Base-by-base conservation (phyloP, 2,329 filamentous ascomycete species). In the Epichloe typhina region DNA sequence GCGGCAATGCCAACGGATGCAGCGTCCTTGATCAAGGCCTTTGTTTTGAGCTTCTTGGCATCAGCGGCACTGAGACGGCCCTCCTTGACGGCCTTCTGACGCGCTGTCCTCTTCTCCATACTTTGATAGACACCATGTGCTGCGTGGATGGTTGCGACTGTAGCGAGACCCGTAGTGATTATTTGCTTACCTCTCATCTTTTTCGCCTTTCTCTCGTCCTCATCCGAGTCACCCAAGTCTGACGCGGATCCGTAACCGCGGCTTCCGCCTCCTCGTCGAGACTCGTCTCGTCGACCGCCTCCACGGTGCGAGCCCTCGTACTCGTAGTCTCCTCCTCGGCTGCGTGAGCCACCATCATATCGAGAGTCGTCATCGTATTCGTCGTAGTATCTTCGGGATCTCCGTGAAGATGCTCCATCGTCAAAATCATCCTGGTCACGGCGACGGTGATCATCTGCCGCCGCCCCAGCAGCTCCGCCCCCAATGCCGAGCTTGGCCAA, bases 161-260 rank as follows among this genome's bases (percentile, higher is more conserved):
- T 70, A 50, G 77, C 77, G 51, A 80, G 66, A 45, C 75, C 76
- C 7, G 75, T 73, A 50, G 74, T 79, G 52, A 81, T 56, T 53
- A 79, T 58, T 69, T 79, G 76, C 73, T 80, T 80, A 77, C 76
- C 76, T 77, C 69, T 75, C 70, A 80, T 76, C 63, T 76, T 79
- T 63, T 69, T 74, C 38, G 69, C 70, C 54, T 67, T 68, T 62
- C 71, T 77, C 61, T 73, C 70, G 56, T 81, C 77, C 21, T 76
- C 74, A 17, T 76, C 73, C 54, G 77, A 80, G 64, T 80, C 75
- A 47, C 76, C 77, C 46, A 80, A 61, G 58, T 80, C 75, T 19
- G 74, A 75, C 36, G 72, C 76, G 15, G 75, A 79, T 44, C 66
- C 69, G 46, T 76, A 76, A 47, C 66, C 68, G 56, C 68, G 66